phyloP scores from a whole-genome alignment of 768 basidiomycete genomes.

The Pleurotus cornucopiae region DNA sequence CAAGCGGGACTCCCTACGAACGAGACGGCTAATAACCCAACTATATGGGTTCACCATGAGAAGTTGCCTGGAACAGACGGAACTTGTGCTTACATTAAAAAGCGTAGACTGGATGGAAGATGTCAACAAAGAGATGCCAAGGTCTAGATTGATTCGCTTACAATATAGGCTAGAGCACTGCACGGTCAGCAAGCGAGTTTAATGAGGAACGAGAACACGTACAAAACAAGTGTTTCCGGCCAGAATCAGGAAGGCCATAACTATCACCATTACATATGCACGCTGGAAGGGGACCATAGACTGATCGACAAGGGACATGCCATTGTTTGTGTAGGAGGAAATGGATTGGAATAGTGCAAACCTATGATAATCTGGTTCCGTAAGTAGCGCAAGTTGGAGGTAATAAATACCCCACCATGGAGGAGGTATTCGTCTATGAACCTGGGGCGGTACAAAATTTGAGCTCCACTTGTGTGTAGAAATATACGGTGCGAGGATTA shows the following conservation, averaged over 20 bases:
- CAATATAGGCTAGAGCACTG: conserved; percentile 68
- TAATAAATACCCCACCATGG: conserved; percentile 50
- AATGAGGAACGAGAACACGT: conserved; percentile 22
- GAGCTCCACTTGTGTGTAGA: conserved; percentile 51
- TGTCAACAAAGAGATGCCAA: no score
- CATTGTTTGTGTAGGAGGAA: conserved; percentile 86
- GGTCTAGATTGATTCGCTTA: conserved; percentile 34
- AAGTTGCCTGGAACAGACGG: no score
- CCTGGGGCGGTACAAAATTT: conserved; percentile 55
- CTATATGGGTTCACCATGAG: conserved; percentile 31
- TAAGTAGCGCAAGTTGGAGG: neutral
- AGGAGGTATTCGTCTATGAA: conserved; percentile 51
- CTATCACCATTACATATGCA: conserved; percentile 78
- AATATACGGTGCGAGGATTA: conserved; percentile 82
- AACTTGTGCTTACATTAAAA: conserved; percentile 60
- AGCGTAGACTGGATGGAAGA: conserved; percentile 54
- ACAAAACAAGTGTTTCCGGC: conserved; percentile 94
- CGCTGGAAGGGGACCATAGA: conserved; percentile 90
- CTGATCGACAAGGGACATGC: conserved; percentile 79
- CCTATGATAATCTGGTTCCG: conserved; percentile 34
- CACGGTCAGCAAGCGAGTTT: no score
- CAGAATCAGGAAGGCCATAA: conserved; percentile 69
- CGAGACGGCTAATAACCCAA: conserved; percentile 65
- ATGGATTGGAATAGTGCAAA: conserved; percentile 81
- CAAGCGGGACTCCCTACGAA: conserved; percentile 52